Conservation (phyloP, 106 monocot genomes). For the Dioscorea zingiberensis region DNA sequence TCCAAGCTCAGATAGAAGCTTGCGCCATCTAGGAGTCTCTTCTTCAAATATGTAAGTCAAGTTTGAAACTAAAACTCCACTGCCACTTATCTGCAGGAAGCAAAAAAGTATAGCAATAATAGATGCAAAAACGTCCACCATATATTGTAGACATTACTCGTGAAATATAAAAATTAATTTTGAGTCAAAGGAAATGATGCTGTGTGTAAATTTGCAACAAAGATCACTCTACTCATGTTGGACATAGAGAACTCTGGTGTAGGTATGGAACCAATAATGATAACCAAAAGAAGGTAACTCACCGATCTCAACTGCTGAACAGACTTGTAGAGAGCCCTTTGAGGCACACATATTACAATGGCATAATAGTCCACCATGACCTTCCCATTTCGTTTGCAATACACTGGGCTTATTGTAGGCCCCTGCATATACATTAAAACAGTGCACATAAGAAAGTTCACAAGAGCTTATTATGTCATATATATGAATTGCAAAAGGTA, state of each 20-base stretch:
- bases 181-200: too few relatives aligned
- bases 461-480: too few relatives aligned
- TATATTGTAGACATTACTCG: too few relatives aligned
- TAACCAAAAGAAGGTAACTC: conserved; percentile 13
- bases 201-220: too few relatives aligned
- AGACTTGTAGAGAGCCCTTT: conserved; percentile 76
- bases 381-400: conserved; percentile 45
- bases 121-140: too few relatives aligned
- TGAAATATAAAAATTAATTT: too few relatives aligned
- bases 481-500: too few relatives aligned
- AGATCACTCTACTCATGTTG: too few relatives aligned
- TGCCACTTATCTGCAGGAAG: conserved; percentile 54
- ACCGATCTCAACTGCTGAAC: conserved; percentile 91
- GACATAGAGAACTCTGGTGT: too few relatives aligned
- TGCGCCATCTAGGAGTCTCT: conserved; percentile 75
- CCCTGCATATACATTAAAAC: conserved; percentile 66
- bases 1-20: conserved; percentile 47
- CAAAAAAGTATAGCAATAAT: too few relatives aligned
- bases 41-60: conserved; percentile 82
- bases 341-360: conserved; percentile 77
- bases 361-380: conserved; percentile 78
- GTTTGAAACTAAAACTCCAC: conserved; percentile 69
- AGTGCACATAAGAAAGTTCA: too few relatives aligned
- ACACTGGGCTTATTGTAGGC: conserved; percentile 91
- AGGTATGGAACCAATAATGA: too few relatives aligned